phyloP scores from a whole-genome alignment of 2,329 filamentous ascomycete species.

The Aspergillus alliaceus region DNA sequence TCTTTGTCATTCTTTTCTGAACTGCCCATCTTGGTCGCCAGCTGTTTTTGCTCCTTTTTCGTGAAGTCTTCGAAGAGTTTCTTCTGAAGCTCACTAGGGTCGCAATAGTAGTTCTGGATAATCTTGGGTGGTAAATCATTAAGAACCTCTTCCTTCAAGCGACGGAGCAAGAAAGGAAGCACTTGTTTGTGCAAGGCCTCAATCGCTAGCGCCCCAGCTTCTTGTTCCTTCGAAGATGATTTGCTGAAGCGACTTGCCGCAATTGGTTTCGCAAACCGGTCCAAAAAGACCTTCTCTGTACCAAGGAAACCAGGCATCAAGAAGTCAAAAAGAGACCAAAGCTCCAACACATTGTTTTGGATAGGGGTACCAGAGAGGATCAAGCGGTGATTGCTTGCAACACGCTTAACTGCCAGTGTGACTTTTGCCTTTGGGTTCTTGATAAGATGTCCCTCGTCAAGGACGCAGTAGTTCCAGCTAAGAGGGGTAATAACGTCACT shows the following conservation, averaged over 20 bases:
- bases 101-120: constrained; percentile 98
- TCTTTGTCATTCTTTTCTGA: constrained; percentile 93
- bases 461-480: constrained; percentile 95
- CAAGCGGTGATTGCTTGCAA: constrained; percentile 88
- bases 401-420: constrained; percentile 84
- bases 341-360: constrained; percentile 93
- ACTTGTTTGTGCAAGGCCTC: constrained; percentile 99
- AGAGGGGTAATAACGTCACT: constrained; percentile 78
- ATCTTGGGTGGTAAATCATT: constrained; percentile 98
- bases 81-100: constrained; percentile 90
- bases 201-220: constrained; percentile 91
- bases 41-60: constrained; percentile 85
- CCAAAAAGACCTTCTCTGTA: constrained; percentile 93
- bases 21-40: constrained; percentile 78
- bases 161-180: constrained; percentile 89
- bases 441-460: constrained; percentile 97
- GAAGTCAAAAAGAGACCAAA: constrained; percentile 98
- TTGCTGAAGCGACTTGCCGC: constrained; percentile 93
- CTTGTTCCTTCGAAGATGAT: constrained; percentile 96
- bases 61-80: constrained; percentile 96
- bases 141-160: constrained; percentile 95
- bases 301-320: constrained; percentile 98
- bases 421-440: constrained; percentile 99
- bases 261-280: constrained; percentile 92
- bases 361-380: constrained; percentile 97